Conservation (phyloP, 495 filamentous ascomycete genomes). For the Xylaria nigripes region DNA sequence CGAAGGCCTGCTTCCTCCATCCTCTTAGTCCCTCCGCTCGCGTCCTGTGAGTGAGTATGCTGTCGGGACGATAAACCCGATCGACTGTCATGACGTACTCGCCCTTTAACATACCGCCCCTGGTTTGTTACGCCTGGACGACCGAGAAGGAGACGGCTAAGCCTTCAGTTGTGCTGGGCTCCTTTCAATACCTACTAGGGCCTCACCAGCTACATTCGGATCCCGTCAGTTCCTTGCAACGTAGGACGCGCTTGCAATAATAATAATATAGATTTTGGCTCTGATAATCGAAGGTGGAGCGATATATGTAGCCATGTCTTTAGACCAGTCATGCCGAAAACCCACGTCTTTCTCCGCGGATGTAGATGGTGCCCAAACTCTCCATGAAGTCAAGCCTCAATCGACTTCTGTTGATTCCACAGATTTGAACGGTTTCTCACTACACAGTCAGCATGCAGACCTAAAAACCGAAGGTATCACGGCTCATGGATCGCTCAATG, state of each 20-base stretch:
- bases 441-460: slow-evolving; percentile 22
- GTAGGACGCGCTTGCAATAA: neutral
- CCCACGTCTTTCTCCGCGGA: slow-evolving; percentile 22
- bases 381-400: slow-evolving; percentile 20
- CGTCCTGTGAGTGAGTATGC: slow-evolving; percentile 7
- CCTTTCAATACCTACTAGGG: neutral
- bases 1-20: neutral
- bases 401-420: slow-evolving; percentile 17
- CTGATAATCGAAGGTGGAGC: slow-evolving; percentile 6
- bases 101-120: slow-evolving; percentile 14
- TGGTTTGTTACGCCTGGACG: slow-evolving; percentile 22
- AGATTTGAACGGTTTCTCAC: slow-evolving; percentile 25
- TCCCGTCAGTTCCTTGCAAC: neutral
- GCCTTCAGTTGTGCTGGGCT: slow-evolving; percentile 22
- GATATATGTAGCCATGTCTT: slow-evolving; percentile 24
- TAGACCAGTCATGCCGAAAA: slow-evolving; percentile 24
- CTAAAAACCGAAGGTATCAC: slow-evolving; percentile 15
- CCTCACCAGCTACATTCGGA: neutral
- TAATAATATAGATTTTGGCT: neutral
- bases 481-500: slow-evolving; percentile 21
- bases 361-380: slow-evolving; percentile 22
- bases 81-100: slow-evolving; percentile 23
- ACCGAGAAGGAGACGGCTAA: slow-evolving; percentile 20
- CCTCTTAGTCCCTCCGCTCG: slow-evolving; percentile 1
- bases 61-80: neutral